Conservation (phyloP, 192 early-diverging fungal species). For the Entomortierella lignicola region DNA sequence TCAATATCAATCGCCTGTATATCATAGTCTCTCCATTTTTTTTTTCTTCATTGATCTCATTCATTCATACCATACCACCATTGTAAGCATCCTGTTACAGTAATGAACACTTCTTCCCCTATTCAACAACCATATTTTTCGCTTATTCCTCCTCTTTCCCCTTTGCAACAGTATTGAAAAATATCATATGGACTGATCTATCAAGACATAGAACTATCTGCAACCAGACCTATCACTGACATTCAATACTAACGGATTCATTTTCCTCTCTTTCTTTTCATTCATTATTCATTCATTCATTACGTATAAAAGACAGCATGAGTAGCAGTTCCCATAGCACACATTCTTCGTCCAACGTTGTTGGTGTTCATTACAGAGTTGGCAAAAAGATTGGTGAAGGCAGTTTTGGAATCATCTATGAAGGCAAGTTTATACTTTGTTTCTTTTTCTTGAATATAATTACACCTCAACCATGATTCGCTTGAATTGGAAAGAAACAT, state of each 20-base stretch:
- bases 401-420: constrained; percentile 98
- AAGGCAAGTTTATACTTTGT: constrained; percentile 75
- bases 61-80: no score
- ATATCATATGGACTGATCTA: neutral
- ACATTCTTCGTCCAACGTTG: constrained; percentile 77
- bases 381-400: constrained; percentile 97
- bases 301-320: constrained; percentile 2
- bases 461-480: neutral
- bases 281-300: neutral
- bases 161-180: neutral
- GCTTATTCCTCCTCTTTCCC: neutral
- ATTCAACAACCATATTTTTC: no score
- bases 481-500: neutral
- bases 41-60: neutral
- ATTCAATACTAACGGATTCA: constrained; percentile 1
- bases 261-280: neutral
- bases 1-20: no score
- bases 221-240: neutral
- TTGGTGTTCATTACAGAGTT: constrained; percentile 96
- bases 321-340: constrained; percentile 50
- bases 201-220: neutral
- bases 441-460: neutral
- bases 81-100: no score
- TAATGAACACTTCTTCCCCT: no score
- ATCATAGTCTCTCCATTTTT: constrained; percentile 13